Evolutionary conservation across 1,284 basidiomycete species (phyloP).

Genomic region (Bondarzewia mesenterica): DNA sequence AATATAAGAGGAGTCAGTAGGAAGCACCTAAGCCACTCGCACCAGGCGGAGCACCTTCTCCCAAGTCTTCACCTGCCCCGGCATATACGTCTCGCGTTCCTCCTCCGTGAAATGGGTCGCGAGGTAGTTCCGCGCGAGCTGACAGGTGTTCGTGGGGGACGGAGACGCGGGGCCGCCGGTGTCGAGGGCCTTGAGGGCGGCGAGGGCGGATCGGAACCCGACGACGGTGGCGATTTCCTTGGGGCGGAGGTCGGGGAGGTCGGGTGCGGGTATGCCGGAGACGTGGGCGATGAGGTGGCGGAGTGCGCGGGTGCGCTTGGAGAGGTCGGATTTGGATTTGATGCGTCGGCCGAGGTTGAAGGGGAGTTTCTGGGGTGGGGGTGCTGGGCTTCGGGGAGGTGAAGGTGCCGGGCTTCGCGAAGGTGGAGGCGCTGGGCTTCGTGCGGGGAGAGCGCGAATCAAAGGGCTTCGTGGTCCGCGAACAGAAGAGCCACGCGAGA

Average conservation of each 20-base stretch:
- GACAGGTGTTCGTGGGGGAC: background rate
- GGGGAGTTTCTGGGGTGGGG: background rate
- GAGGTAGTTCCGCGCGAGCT: background rate
- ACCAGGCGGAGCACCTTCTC: background rate
- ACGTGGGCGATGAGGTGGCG: background rate
- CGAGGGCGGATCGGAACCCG: background rate
- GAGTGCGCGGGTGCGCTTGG: background rate
- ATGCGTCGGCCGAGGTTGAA: background rate
- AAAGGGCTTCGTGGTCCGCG: background rate
- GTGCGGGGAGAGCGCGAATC: background rate
- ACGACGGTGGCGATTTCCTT: background rate
- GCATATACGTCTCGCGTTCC: background rate
- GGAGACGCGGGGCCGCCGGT: background rate
- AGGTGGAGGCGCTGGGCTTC: background rate
- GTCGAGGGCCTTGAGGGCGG: background rate
- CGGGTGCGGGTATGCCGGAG: background rate
- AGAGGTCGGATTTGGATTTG: background rate
- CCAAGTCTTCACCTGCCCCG: background rate
- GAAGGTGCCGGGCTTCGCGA: constrained; percentile 2
- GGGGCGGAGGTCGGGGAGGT: background rate
- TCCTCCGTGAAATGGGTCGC: background rate
- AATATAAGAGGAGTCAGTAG: background rate
- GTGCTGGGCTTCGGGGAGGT: too few species aligned
- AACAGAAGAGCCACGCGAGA: too few species aligned
- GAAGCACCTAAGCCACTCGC: background rate